Base-by-base conservation (phyloP, 1,284 basidiomycete genomes). In the Melanopsichium pennsylvanicum region DNA sequence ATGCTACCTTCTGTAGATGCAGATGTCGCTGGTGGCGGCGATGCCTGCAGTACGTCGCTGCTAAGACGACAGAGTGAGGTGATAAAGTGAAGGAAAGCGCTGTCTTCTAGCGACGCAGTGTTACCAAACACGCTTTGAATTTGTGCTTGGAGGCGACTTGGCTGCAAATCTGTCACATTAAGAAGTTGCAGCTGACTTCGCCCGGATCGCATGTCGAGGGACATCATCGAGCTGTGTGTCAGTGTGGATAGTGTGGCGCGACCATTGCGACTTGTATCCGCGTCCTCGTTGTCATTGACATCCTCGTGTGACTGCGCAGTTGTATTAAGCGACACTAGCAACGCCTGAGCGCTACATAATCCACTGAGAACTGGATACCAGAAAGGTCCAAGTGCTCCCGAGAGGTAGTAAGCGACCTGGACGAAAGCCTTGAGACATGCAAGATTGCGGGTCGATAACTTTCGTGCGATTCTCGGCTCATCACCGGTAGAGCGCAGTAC, bases 291-390 rank as follows among this genome's bases (percentile, higher is more conserved):
- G 3, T 36, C 26, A 6, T 37, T 37, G 5, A 10, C 10, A 9
- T 49, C 46, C 8, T 41, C 41, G 10, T 18, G 18, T 4, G 29
- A 47, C 18, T 25, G 40, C 13, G 29, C 23, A 8, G 45, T 13
- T 7, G 63, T 22, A 18, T 42, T 40, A 3, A 45, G 38, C 11
- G 62, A 51, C n/a, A 40, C 26, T 9, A 74, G 43, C 23, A 63
- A 19, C 8, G 55, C 43, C 9, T 70, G 51, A 3, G 76, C 78
- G 29, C 59, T 56, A 29, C 70, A 72, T 4, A 79, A 38, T 3
- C 66, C 66, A 39, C 96, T 93, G 39, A 98, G 85, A 7, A 97
- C 87, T 38, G 89, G 86, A 78, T 92, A 93, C 95, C 95, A 98
- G 63, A 90, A 91, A 32, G 87, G 85, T 10, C 89, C 92, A 0